phyloP scores from a whole-genome alignment of 1,284 basidiomycete species.

The Boletus holoroseus region DNA sequence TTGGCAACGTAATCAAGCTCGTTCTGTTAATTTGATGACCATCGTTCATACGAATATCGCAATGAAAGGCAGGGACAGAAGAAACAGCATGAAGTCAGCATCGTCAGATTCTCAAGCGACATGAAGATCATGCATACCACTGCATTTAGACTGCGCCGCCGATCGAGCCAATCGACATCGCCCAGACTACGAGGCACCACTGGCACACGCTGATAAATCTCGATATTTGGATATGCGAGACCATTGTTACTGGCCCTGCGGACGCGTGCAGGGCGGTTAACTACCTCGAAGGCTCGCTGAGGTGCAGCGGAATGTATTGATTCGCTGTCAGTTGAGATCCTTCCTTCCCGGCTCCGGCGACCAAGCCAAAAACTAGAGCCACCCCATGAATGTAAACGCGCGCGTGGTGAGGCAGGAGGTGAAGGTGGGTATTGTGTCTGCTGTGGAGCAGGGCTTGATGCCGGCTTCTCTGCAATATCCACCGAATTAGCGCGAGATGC shows the following conservation, averaged over 20 bases:
- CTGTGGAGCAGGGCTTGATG: constrained; percentile 35
- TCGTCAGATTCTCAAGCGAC: constrained; percentile 10
- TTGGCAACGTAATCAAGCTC: constrained; percentile 56
- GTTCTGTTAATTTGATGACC: constrained; percentile 42
- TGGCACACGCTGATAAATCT: constrained; percentile 34
- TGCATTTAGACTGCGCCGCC: constrained; percentile 60
- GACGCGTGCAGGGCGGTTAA: constrained; percentile 55
- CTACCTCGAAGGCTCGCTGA: constrained; percentile 60
- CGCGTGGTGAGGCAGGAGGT: constrained; percentile 44
- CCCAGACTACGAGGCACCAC: constrained; percentile 49
- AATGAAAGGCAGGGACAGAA: constrained; percentile 8
- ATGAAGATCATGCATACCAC: constrained; percentile 47
- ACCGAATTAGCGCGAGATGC: constrained; percentile 38
- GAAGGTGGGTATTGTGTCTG: constrained; percentile 37
- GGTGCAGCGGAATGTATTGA: constrained; percentile 41
- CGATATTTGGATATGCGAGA: constrained; percentile 40
- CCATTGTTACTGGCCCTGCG: constrained; percentile 46
- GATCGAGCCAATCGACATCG: constrained; percentile 70
- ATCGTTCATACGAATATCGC: constrained; percentile 5
- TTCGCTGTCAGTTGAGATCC: constrained; percentile 47
- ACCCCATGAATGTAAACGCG: constrained; percentile 49
- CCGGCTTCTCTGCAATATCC: constrained; percentile 47
- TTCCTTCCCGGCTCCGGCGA: constrained; percentile 41
- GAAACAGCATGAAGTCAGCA: constrained; percentile 15
- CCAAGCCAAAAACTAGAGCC: constrained; percentile 42